phyloP scores from a whole-genome alignment of 305 asterid genomes.

The Fraxinus dipetala region DNA sequence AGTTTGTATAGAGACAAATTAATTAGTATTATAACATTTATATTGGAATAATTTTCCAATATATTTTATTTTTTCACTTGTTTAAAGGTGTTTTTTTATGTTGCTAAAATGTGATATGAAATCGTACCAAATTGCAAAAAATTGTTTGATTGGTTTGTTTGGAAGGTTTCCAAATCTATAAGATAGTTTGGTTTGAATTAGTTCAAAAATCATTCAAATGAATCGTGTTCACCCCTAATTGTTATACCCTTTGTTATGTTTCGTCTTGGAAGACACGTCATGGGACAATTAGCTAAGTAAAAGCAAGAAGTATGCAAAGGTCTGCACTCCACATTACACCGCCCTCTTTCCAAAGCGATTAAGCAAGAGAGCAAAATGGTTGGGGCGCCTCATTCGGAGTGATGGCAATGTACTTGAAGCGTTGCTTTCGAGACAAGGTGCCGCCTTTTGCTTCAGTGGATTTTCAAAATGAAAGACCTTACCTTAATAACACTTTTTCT shows the following conservation, averaged over 20 bases:
- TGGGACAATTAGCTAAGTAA: neutral
- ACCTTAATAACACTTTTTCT: too few relatives aligned
- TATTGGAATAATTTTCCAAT: neutral
- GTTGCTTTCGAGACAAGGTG: too few relatives aligned
- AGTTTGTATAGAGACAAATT: neutral
- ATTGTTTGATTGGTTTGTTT: too few relatives aligned
- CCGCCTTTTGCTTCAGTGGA: too few relatives aligned
- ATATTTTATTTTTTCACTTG: neutral
- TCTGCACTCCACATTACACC: neutral
- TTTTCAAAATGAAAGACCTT: too few relatives aligned
- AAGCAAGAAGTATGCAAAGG: neutral
- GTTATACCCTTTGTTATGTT: too few relatives aligned
- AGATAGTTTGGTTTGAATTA: neutral
- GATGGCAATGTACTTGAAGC: too few relatives aligned
- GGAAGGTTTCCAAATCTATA: too few relatives aligned
- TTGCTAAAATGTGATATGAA: too few relatives aligned
- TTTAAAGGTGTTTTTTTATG: too few relatives aligned
- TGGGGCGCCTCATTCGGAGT: neutral
- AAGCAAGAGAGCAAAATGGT: neutral
- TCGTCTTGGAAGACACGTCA: neutral
- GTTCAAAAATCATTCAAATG: neutral
- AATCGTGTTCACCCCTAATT: neutral
- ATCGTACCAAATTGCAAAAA: too few relatives aligned
- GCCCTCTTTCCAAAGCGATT: neutral
- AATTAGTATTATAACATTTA: neutral